phyloP scores from a whole-genome alignment of 1,284 basidiomycete species.

The Schizopora paradoxa region DNA sequence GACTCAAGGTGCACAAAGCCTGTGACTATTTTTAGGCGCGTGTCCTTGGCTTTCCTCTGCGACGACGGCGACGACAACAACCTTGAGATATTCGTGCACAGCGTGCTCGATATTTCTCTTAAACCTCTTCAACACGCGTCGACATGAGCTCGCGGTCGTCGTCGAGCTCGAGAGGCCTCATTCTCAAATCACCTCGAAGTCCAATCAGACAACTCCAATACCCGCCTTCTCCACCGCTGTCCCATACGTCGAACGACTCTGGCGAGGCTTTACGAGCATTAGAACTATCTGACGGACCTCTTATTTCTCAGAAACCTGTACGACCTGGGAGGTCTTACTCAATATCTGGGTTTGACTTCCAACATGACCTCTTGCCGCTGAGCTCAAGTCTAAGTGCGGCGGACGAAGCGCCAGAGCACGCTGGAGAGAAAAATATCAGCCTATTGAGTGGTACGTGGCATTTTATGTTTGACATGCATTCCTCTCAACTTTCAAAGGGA shows the following conservation, averaged over 20 bases:
- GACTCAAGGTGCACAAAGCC: neutral
- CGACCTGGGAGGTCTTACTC: conserved; percentile 57
- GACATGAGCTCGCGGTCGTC: conserved; percentile 13
- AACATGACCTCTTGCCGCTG: conserved; percentile 71
- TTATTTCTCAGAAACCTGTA: conserved; percentile 26
- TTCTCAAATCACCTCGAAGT: conserved; percentile 16
- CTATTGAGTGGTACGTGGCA: conserved; percentile 64
- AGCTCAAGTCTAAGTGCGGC: conserved; percentile 69
- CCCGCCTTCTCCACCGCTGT: conserved; percentile 38
- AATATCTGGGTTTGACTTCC: conserved; percentile 74
- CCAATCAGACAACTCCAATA: conserved; percentile 21
- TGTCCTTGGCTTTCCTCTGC: too few species aligned
- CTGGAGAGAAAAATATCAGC: conserved; percentile 67
- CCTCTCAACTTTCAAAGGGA: conserved; percentile 42
- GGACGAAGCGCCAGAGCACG: conserved; percentile 41
- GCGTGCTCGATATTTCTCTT: too few species aligned
- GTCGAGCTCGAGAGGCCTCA: conserved; percentile 6
- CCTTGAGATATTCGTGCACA: too few species aligned
- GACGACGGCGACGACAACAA: too few species aligned
- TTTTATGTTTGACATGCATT: conserved; percentile 8
- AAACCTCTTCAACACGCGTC: neutral
- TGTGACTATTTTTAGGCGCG: too few species aligned
- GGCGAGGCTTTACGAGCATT: conserved; percentile 71
- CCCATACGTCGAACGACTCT: conserved; percentile 57
- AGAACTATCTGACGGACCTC: conserved; percentile 64